phyloP scores from a whole-genome alignment of 2,329 filamentous ascomycete genomes.

The Dryadomyces sulphureus region DNA sequence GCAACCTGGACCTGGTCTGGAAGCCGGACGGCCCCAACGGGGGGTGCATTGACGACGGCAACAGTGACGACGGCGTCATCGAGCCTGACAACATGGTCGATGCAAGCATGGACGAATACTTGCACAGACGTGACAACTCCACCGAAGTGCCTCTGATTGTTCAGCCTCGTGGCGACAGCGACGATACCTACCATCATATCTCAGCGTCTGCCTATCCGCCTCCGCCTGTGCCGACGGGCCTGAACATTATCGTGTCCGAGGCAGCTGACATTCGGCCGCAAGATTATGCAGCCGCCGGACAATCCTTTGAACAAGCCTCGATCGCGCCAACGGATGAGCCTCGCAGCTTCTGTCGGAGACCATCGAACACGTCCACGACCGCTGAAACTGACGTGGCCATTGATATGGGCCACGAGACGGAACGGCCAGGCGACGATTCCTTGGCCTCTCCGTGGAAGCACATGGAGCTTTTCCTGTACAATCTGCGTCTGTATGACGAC shows the following conservation, averaged over 20 bases:
- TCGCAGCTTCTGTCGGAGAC: not conserved
- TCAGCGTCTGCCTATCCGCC: too few relatives aligned
- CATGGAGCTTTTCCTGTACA: slow-evolving; percentile 14
- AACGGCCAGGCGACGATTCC: not conserved
- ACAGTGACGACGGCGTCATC: too few relatives aligned
- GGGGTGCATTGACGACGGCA: not conserved
- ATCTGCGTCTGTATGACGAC: slow-evolving; percentile 11
- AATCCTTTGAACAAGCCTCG: too few relatives aligned
- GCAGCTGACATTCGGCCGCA: too few relatives aligned
- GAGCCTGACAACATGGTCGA: too few relatives aligned
- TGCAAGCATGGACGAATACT: too few relatives aligned
- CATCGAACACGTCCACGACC: not conserved
- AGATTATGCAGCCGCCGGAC: too few relatives aligned
- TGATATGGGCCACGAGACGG: not conserved
- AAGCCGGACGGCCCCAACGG: slow-evolving; percentile 4
- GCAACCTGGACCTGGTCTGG: slow-evolving; percentile 15
- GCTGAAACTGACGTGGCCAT: not conserved
- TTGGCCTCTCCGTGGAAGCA: slow-evolving; percentile 14
- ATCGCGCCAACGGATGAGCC: not conserved
- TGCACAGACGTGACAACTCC: too few relatives aligned
- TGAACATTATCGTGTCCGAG: too few relatives aligned
- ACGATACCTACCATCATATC: too few relatives aligned
- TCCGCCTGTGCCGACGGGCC: too few relatives aligned
- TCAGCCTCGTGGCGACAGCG: not conserved
- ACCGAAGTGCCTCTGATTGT: not conserved